phyloP scores from a whole-genome alignment of 1,139 yeast species.

The Yamadazyma dendronema region DNA sequence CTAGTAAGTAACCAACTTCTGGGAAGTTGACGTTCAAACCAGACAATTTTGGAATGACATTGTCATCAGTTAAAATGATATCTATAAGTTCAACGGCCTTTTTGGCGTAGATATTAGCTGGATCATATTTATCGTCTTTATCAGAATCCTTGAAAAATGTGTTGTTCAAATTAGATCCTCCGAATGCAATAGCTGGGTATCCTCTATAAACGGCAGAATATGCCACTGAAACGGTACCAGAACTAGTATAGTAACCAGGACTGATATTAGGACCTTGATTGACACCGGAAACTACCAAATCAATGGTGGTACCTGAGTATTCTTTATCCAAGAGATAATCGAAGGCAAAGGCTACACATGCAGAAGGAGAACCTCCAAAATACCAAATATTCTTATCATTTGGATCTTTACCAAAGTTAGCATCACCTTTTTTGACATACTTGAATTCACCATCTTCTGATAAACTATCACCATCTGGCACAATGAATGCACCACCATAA shows the following conservation, averaged over 20 bases:
- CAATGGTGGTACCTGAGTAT: conserved; percentile 32
- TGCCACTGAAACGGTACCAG: conserved; percentile 47
- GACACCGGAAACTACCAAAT: conserved; percentile 45
- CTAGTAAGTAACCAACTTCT: conserved; percentile 34
- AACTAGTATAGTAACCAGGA: conserved; percentile 34
- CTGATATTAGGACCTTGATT: conserved; percentile 45
- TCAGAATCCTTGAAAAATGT: conserved; percentile 42
- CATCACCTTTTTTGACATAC: conserved; percentile 37
- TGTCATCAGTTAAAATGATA: conserved; percentile 29
- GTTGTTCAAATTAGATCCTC: conserved; percentile 35
- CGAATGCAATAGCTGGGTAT: conserved; percentile 27
- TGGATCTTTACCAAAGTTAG: conserved; percentile 38
- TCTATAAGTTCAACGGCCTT: conserved; percentile 38
- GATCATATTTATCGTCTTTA: conserved; percentile 25
- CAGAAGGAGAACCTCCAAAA: conserved; percentile 45
- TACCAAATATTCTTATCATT: conserved; percentile 44
- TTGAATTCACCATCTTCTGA: conserved; percentile 35
- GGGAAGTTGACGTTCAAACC: conserved; percentile 53
- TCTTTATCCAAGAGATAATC: conserved; percentile 38
- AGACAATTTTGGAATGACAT: conserved; percentile 41
- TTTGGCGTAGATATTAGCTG: conserved; percentile 42
- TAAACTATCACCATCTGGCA: conserved; percentile 21
- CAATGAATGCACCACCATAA: conserved; percentile 27
- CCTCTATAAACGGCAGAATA: conserved; percentile 44
- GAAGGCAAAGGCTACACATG: conserved; percentile 40